A percentile compares a stretch with the other conserved stretches of the same genome.
phyloP scores from a whole-genome alignment of 352 stramenopile species.

The Saprolegnia parasitica region DNA sequence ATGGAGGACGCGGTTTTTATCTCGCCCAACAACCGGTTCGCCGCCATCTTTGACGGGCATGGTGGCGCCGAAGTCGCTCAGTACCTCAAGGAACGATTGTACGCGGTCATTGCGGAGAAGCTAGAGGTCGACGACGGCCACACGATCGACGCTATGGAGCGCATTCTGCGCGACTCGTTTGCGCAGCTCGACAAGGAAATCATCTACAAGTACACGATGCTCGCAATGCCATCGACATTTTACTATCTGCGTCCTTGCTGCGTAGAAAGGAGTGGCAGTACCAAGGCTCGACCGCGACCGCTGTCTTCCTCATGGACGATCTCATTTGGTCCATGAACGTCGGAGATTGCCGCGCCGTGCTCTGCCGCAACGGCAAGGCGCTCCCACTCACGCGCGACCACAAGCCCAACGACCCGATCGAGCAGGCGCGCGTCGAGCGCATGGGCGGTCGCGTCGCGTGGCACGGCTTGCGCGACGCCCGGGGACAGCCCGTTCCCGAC shows the following conservation, averaged over 20 bases:
- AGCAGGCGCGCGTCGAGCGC: slow-evolving; percentile 68
- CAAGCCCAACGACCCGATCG: slow-evolving; percentile 82
- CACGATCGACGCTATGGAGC: slow-evolving; percentile 28
- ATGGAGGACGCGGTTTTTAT: slow-evolving; percentile 85
- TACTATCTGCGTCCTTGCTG: slow-evolving; percentile 48
- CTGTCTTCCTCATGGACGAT: slow-evolving; percentile 70
- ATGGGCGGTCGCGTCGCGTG: slow-evolving; percentile 85
- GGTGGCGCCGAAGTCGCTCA: slow-evolving; percentile 62
- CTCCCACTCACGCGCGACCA: slow-evolving; percentile 83
- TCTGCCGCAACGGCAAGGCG: slow-evolving; percentile 75
- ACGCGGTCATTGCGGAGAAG: slow-evolving; percentile 45
- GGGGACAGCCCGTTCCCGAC: slow-evolving; percentile 80
- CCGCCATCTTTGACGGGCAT: slow-evolving; percentile 81
- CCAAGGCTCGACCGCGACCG: slow-evolving; percentile 69
- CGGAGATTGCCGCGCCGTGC: slow-evolving; percentile 92
- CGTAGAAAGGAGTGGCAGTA: slow-evolving; percentile 70
- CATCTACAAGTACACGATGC: slow-evolving; percentile 33
- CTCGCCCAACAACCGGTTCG: slow-evolving; percentile 73
- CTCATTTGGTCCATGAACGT: slow-evolving; percentile 87
- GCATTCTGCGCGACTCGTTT: slow-evolving; percentile 21
- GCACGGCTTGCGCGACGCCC: slow-evolving; percentile 81
- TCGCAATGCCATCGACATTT: slow-evolving; percentile 46
- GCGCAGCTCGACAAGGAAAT: slow-evolving; percentile 33
- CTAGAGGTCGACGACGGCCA: slow-evolving; percentile 42
- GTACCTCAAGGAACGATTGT: slow-evolving; percentile 61